Percentiles rank a stretch among this genome's conserved stretches.
These are phyloP conservation scores for Tephrocybe rancida DNA, from an alignment of 768 basidiomycete species.

Conservation along the genomic window DNA sequence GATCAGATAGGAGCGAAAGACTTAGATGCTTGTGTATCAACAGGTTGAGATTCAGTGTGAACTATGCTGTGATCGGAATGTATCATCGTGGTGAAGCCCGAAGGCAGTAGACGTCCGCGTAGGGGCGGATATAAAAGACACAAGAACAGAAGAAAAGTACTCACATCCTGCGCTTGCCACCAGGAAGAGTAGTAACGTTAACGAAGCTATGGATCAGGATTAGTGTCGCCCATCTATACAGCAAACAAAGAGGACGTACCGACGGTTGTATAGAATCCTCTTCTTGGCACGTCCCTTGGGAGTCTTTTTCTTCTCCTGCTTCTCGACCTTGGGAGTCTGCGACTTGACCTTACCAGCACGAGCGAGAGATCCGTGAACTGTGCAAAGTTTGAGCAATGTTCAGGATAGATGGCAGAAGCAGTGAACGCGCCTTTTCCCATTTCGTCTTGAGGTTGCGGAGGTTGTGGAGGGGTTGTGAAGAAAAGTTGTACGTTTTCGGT, in stretches of 20 bases:
- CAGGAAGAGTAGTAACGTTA: constrained; percentile 88
- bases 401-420: background rate
- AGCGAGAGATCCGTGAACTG: constrained; percentile 99
- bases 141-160: constrained; percentile 36
- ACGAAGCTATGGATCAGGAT: constrained; percentile 64
- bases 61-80: constrained; percentile 77
- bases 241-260: background rate
- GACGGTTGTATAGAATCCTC: constrained; percentile 26
- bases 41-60: constrained; percentile 89
- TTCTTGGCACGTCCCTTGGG: constrained; percentile 99
- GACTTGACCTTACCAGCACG: constrained; percentile 99
- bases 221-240: background rate
- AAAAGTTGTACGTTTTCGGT: too few species aligned
- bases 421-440: background rate
- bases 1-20: constrained; percentile 99
- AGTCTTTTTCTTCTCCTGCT: constrained; percentile 99
- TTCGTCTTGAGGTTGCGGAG: background rate
- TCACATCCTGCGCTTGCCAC: constrained; percentile 96
- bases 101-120: background rate
- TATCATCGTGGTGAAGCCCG: constrained; percentile 52
- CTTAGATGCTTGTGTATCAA: constrained; percentile 85
- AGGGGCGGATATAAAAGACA: background rate
- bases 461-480: too few species aligned
- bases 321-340: constrained; percentile 96
- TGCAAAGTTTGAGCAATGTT: background rate